These are phyloP conservation scores for Aphanocladium album DNA, from an alignment of 2,329 filamentous ascomycete genomes.

Conservation along the genomic window DNA sequence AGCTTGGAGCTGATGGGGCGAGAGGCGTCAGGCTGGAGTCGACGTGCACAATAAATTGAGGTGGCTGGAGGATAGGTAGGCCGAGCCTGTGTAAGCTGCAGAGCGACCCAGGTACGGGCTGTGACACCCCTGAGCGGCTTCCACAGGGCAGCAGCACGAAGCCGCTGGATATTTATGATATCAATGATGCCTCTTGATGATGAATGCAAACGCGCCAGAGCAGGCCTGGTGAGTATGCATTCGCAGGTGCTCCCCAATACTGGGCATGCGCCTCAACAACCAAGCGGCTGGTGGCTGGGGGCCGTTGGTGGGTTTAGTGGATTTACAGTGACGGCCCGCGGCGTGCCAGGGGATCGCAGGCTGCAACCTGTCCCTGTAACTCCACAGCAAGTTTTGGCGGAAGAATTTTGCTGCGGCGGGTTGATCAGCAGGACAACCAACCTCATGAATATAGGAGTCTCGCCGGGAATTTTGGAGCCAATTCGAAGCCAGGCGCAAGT, in stretches of 20 bases:
- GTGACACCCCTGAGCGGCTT: not conserved
- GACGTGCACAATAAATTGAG: conserved; percentile 1
- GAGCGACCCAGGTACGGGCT: not conserved
- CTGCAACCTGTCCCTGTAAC: not conserved
- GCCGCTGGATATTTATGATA: not conserved
- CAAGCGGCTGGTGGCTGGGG: conserved; percentile 14
- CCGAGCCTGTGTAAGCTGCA: conserved; percentile 1
- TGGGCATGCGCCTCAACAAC: conserved; percentile 8
- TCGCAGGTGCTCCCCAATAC: not conserved
- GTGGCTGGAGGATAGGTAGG: conserved; percentile 11
- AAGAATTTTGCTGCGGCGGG: too few relatives aligned
- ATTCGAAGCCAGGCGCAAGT: not conserved
- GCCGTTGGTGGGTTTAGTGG: conserved; percentile 4
- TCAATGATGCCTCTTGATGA: not conserved
- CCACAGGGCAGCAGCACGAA: conserved; percentile 1
- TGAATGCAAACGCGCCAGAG: not conserved
- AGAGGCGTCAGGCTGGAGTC: conserved; percentile 1
- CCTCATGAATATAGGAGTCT: too few relatives aligned
- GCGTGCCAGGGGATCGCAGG: not conserved
- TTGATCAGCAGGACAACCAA: too few relatives aligned
- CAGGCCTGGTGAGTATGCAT: not conserved
- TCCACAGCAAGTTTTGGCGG: not conserved
- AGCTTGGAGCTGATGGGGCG: not conserved
- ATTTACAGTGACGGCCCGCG: not conserved
- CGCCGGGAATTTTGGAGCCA: too few relatives aligned